Base-by-base conservation (phyloP, 2,329 filamentous ascomycete species). In the Fusarium albosuccineum region DNA sequence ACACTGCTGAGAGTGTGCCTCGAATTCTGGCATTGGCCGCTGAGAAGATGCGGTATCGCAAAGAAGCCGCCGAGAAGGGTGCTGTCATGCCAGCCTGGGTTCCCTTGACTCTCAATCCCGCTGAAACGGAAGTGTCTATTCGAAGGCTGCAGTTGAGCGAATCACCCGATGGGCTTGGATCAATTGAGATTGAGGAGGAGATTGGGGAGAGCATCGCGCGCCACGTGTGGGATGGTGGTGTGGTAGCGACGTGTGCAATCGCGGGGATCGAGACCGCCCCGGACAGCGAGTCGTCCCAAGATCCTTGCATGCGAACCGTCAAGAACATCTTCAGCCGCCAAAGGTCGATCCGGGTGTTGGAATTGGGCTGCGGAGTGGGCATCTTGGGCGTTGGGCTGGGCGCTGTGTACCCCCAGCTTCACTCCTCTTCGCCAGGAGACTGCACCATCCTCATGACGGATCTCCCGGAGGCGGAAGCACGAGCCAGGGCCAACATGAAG, bases 191-290 rank as follows among this genome's bases (percentile, higher is more conserved):
- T 5, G 82, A 85, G 54, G 87, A 89, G 62, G 85, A 87, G 53
- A 82, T 88, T 9, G 86, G 85, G 13, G 86, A 88, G 75, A 87
- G 85, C 70, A 88, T 89, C 56, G 86, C 86, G 1, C 82, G 86
- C 3, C 86, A 88, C 62, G 79, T 88, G 6, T 89, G 86, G 86
- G 86, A 89, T 53, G 86, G 82, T 1, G 86, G 86, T 1, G 76
- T 88, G 9, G 77, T 85, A 6, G 81, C 82, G 1, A 67, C 79
- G 16, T 77, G 76, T 26, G 74, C 74, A 40, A 69, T 80, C 29
- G 74, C 73, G 6, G 75, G 73, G 11, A 71, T 73, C 4, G 73
- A 74, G 39, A 67, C 69, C 6, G 64, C 72, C 10, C 73, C 75
- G 6, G 62, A 67, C n/a, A 67, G 71, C 42, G 65, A 70, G 33